phyloP scores from a whole-genome alignment of 305 asterid genomes.

The Fraxinus dipetala region DNA sequence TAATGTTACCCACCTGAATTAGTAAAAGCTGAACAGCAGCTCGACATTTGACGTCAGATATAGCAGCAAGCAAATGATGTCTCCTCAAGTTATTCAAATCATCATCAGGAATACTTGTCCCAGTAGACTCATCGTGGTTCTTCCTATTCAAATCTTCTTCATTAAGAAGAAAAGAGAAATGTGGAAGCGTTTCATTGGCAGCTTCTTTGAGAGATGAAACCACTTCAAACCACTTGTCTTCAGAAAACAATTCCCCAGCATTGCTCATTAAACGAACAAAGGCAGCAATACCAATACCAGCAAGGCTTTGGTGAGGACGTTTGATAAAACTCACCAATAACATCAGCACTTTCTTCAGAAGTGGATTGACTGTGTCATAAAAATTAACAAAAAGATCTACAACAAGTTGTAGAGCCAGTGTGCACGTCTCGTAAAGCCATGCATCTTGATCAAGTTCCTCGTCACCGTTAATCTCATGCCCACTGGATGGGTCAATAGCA shows the following conservation, averaged over 20 bases:
- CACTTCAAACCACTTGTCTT: conserved; percentile 92
- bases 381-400: conserved; percentile 96
- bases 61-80: conserved; percentile 57
- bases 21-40: conserved; percentile 94
- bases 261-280: conserved; percentile 96
- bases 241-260: conserved; percentile 88
- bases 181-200: conserved; percentile 72
- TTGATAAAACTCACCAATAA: conserved; percentile 86
- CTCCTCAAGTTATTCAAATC: conserved; percentile 61
- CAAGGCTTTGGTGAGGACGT: conserved; percentile 99
- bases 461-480: conserved; percentile 52
- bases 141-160: conserved; percentile 53
- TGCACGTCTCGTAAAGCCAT: conserved; percentile 98
- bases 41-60: conserved; percentile 82
- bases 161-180: conserved; percentile 73
- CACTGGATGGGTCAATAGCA: conserved; percentile 81
- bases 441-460: conserved; percentile 91
- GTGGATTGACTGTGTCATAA: conserved; percentile 91
- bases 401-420: conserved; percentile 92
- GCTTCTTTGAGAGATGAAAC: conserved; percentile 87
- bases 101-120: conserved; percentile 42
- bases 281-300: conserved; percentile 97
- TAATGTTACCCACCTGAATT: conserved; percentile 61
- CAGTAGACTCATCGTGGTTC: conserved; percentile 55
- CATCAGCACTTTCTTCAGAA: conserved; percentile 74